Evolutionary conservation across 306 rosid genomes (phyloP).

Genomic region (Trichosanthes truncata): DNA sequence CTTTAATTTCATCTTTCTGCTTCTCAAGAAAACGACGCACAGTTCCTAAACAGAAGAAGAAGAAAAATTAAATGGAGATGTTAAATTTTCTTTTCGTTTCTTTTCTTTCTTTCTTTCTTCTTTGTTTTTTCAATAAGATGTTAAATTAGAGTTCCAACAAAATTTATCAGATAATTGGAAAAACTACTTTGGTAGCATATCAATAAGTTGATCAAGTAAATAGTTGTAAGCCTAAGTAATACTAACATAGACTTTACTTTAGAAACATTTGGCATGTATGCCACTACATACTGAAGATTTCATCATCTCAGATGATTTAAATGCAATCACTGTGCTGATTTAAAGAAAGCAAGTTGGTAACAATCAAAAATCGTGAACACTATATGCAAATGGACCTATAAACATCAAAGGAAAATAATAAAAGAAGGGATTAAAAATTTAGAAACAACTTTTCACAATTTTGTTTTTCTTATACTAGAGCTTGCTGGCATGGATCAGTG

Average conservation of each 20-base stretch:
- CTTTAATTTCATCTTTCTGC: slow-evolving; percentile 71
- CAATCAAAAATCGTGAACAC: neutral
- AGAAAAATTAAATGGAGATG: neutral
- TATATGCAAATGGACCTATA: neutral
- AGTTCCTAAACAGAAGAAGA: slow-evolving; percentile 55
- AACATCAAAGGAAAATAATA: neutral
- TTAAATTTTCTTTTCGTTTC: neutral
- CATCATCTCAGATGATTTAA: neutral
- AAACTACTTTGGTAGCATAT: neutral
- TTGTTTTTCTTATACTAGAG: neutral
- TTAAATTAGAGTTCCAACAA: neutral
- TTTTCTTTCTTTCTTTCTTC: neutral
- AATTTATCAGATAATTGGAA: neutral
- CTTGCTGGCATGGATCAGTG: neutral
- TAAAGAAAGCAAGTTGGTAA: neutral
- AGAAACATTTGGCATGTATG: neutral
- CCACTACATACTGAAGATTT: neutral
- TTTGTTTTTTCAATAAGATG: neutral
- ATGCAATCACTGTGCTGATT: neutral
- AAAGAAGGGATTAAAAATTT: neutral
- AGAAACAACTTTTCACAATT: neutral
- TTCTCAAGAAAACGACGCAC: slow-evolving; percentile 90
- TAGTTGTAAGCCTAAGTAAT: neutral
- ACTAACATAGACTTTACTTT: neutral
- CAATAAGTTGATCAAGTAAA: neutral